A percentile compares a stretch with the other conserved stretches of the same genome.
Evolutionary conservation across 192 early-diverging fungal species (phyloP).

Genomic region (Geosiphon pyriformis): DNA sequence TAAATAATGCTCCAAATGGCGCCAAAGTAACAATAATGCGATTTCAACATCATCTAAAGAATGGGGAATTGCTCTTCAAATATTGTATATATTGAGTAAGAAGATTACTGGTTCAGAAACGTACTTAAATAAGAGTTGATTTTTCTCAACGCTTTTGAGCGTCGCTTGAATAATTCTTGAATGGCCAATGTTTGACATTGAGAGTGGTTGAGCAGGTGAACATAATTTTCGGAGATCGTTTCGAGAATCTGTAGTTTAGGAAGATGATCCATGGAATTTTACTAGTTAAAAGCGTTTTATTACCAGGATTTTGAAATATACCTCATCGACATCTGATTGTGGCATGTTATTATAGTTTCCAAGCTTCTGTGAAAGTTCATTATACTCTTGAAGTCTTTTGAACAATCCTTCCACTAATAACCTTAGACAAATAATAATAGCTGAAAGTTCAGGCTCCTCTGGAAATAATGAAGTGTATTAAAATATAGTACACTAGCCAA

Average conservation of each 20-base stretch:
- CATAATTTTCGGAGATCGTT: not conserved
- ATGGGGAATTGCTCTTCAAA: no score
- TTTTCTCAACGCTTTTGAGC: not conserved
- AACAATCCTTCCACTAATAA: constrained; percentile 1
- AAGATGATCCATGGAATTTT: not conserved
- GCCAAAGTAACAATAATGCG: constrained; percentile 65
- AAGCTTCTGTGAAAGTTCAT: not conserved
- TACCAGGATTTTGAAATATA: not conserved
- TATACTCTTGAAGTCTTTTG: not conserved
- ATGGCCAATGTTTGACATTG: constrained; percentile 6
- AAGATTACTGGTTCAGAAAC: no score
- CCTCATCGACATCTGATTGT: not conserved
- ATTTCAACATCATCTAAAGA: constrained; percentile 47
- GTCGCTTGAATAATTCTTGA: not conserved
- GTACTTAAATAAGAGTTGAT: constrained; percentile 7
- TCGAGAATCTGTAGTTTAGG: not conserved
- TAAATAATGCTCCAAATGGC: constrained; percentile 62
- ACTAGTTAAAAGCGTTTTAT: not conserved
- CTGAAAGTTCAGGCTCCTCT: constrained; percentile 22
- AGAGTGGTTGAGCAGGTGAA: not conserved
- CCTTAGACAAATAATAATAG: constrained; percentile 6
- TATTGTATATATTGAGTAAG: no score
- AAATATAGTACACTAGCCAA: no score
- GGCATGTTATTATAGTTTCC: not conserved
- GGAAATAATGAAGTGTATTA: no score